Base-by-base conservation (phyloP, 2,329 filamentous ascomycete species). In the Aspergillus sergii region DNA sequence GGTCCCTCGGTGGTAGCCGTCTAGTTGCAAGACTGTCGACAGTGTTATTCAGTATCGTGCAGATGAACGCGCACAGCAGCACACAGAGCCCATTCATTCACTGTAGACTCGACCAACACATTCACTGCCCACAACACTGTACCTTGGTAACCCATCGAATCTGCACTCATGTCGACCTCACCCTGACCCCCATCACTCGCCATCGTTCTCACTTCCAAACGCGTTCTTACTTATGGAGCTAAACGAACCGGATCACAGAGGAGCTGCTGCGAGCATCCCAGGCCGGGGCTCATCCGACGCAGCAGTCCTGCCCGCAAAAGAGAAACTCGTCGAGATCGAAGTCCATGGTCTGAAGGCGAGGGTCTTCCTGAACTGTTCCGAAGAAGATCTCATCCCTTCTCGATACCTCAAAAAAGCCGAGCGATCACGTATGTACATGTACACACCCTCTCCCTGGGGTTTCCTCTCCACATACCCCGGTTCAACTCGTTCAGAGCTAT, bases 341-440 rank as follows among this genome's bases (percentile, higher is more conserved):
- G 66, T 72, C 26, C 70, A 72, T 21, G 61, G 61, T 21, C 56
- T 72, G 19, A 70, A 61, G 21, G 72, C 69, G 26, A 69, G 65
- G 32, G 41, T 72, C 26, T 69, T 68, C 32, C 63, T 72, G 21
- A 66, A 71, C 56, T 61, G 59, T 3, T 57, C 65, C 3, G 53
- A 66, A 8, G 63, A 70, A 7, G 68, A 73, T 2, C 62, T 74
- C 16, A 57, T 75, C 12, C 72, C 72, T 2, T 19, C 21, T 4
- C 55, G 60, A 4, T 73, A 64, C 30, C 62, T 73, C 3, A 34
- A 56, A 39, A 68, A 62, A 58, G 72, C 72, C 1, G 63, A 71
- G 3, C 23, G 59, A 23, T 63, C 65, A 0, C 19, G 72, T 72
- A 59, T 61, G 68, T 66, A n/a, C 14, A 28, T 30, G 34, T 16